These are phyloP conservation scores for Yamadazyma siamensis DNA, from an alignment of 1,139 yeast genomes.

Conservation along the genomic window DNA sequence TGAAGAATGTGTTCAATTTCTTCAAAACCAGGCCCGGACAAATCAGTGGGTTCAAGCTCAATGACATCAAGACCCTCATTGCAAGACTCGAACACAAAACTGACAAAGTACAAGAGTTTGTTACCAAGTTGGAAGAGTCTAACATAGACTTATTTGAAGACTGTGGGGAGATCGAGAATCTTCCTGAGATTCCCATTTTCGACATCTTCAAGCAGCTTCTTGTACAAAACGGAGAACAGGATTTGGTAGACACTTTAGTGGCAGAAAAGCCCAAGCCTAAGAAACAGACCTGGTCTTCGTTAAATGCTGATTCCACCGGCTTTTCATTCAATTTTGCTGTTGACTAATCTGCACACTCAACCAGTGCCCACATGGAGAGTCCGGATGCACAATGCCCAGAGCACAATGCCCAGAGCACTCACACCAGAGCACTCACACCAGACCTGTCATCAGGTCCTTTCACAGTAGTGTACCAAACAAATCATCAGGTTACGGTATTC, in stretches of 20 bases:
- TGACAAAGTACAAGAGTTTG: constrained; percentile 8
- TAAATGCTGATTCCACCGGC: constrained; percentile 3
- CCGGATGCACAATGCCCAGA: no score
- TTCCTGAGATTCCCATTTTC: constrained; percentile 53
- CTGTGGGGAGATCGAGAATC: constrained; percentile 36
- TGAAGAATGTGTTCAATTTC: constrained; percentile 61
- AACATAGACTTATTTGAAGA: constrained; percentile 33
- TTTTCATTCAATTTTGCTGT: constrained; percentile 14
- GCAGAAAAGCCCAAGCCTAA: constrained; percentile 14
- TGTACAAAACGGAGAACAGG: constrained; percentile 27
- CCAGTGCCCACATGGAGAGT: no score
- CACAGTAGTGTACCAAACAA: no score
- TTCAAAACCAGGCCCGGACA: constrained; percentile 66
- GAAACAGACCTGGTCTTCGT: constrained; percentile 13
- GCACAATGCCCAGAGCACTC: no score
- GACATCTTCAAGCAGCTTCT: constrained; percentile 53
- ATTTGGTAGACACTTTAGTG: constrained; percentile 31
- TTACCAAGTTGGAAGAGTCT: constrained; percentile 5
- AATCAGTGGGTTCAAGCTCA: constrained; percentile 72
- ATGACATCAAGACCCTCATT: constrained; percentile 42
- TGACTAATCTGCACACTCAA: constrained; percentile 6
- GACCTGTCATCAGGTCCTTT: no score
- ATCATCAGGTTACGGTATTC: no score
- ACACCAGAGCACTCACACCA: no score
- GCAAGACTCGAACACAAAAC: constrained; percentile 19